phyloP scores from a whole-genome alignment of 768 basidiomycete species.

The Mycena maculata region DNA sequence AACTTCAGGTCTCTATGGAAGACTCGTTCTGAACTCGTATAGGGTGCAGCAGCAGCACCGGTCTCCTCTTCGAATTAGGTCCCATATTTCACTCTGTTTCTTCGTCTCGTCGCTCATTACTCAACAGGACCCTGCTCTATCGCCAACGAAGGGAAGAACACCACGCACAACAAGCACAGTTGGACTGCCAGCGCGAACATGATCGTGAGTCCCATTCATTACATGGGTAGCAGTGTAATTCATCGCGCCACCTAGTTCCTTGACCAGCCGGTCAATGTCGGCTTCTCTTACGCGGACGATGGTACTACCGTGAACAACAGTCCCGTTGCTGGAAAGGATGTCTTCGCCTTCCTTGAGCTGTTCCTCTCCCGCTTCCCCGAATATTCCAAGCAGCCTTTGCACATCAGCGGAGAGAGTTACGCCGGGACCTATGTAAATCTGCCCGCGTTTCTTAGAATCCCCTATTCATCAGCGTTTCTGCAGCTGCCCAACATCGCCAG shows the following conservation, averaged over 20 bases:
- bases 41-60: conserved; percentile 76
- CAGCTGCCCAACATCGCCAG: conserved; percentile 80
- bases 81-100: too few relatives aligned
- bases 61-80: conserved; percentile 92
- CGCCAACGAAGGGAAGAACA: conserved; percentile 73
- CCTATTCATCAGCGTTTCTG: background rate
- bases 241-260: conserved; percentile 55
- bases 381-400: conserved; percentile 78
- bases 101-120: too few relatives aligned
- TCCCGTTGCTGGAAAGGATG: conserved; percentile 90
- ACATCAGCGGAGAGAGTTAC: conserved; percentile 85
- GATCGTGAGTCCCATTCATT: conserved; percentile 45
- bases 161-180: conserved; percentile 78
- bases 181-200: conserved; percentile 89
- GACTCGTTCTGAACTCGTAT: background rate
- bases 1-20: background rate
- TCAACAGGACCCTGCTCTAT: conserved; percentile 88
- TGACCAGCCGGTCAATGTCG: conserved; percentile 88
- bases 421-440: conserved; percentile 72
- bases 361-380: conserved; percentile 83
- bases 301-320: conserved; percentile 81
- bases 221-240: background rate
- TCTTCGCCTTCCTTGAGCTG: conserved; percentile 85
- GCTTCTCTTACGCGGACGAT: conserved; percentile 87
- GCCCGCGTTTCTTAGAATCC: background rate